Evolutionary conservation across 306 rosid species (phyloP), one percentile per base, ranked within the genome.

Genomic region (Cucurbita argyrosperma): DNA sequence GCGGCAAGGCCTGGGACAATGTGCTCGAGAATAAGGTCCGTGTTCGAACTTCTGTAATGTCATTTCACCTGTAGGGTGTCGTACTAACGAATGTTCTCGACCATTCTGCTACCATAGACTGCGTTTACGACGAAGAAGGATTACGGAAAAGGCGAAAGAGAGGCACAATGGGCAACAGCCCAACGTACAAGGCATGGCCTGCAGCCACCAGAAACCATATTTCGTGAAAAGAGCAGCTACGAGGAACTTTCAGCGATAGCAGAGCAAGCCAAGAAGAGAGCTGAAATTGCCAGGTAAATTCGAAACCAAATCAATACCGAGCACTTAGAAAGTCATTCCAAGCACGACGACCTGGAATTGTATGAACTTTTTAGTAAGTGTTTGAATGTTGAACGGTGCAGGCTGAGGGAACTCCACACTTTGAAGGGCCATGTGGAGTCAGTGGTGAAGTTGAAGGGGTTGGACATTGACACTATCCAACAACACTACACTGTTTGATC

Each of bases 131-230:
- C 96, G 35, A 92, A 89, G 80, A 87, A 82, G 52, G 90, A 92
- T 35, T 88, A 88, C 4, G 97, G 97, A 50, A 92, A 55, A 67
- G 92, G 85, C 10, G 95, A 87, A 51, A 88, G 94, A 66, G 97
- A 92, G 71, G 96, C 96, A 18, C 92, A 90, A 63, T 88, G 96
- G 97, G 97, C 89, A 0, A 3, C 58, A 73, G 92, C 88, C n/a
- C 95, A 92, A 49, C 90, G 97, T 53, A 80, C 96, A n/a, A 47
- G 84, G 16, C 83, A 83, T 40, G 97, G 97, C 55, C 96, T 92
- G 30, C 76, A 83, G 7, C 77, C 78, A 23, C 79, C 81, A 0
- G 87, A 73, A 16, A 12, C 79, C 18, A 57, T 78, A 35, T 79
- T 82, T 18, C 55, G 72, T 9, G 88, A 72, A 0, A 80, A 57